phyloP scores from a whole-genome alignment of 2,329 filamentous ascomycete species.

The Coleophoma cylindrospora region DNA sequence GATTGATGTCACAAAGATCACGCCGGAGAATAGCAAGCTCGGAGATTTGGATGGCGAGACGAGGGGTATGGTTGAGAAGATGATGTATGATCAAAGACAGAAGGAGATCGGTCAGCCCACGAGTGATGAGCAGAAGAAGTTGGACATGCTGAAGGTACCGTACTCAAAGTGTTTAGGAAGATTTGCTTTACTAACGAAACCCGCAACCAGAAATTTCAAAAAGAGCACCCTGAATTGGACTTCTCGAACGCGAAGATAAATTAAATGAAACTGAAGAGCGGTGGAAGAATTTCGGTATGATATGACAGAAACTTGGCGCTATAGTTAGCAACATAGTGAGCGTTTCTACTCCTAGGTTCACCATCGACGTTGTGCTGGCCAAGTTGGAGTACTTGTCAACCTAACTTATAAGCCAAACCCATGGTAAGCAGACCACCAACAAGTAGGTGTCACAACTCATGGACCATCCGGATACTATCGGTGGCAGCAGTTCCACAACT shows the following conservation, averaged over 20 bases:
- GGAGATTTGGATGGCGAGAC: constrained; percentile 94
- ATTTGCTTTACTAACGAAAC: not conserved
- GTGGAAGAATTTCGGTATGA: too few species aligned
- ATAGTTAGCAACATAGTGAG: too few species aligned
- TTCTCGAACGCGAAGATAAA: constrained; percentile 66
- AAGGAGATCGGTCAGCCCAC: constrained; percentile 88
- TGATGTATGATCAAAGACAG: constrained; percentile 99
- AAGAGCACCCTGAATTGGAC: constrained; percentile 61
- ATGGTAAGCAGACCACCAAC: too few species aligned
- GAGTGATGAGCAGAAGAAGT: constrained; percentile 93
- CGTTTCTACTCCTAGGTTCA: too few species aligned
- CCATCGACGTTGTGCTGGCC: too few species aligned
- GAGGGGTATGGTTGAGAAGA: constrained; percentile 97
- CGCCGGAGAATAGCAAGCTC: constrained; percentile 86
- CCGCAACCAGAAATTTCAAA: constrained; percentile 1
- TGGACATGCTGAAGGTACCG: constrained; percentile 67
- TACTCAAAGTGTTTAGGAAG: constrained; percentile 55
- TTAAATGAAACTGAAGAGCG: constrained; percentile 23
- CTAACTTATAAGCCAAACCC: too few species aligned
- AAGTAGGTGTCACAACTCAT: too few species aligned
- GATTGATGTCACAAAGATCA: constrained; percentile 94
- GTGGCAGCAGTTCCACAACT: too few species aligned
- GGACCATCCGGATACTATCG: too few species aligned
- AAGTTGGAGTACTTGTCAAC: too few species aligned
- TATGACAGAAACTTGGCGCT: too few species aligned